These are phyloP conservation scores for Vinca major DNA, from an alignment of 305 asterid genomes.

Conservation along the genomic window DNA sequence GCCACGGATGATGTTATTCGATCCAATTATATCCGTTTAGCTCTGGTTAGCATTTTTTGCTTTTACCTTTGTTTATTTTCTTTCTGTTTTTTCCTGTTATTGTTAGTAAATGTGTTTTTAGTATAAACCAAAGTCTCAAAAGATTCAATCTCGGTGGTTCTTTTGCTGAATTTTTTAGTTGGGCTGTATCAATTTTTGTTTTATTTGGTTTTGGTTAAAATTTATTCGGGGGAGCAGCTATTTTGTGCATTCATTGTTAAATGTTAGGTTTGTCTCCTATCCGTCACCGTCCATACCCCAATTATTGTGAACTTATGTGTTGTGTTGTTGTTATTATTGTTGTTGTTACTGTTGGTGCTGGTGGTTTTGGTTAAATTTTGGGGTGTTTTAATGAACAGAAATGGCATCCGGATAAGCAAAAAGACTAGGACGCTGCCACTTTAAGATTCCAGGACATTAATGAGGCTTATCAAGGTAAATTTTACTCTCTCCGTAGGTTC, in stretches of 20 bases:
- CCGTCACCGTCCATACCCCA: too few relatives aligned
- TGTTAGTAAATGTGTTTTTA: not conserved
- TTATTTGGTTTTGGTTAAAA: not conserved
- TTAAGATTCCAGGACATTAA: conserved; percentile 81
- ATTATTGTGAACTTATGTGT: too few relatives aligned
- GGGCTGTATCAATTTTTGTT: not conserved
- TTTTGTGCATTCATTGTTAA: too few relatives aligned
- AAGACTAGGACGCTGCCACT: conserved; percentile 49
- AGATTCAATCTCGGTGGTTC: not conserved
- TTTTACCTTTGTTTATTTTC: conserved; percentile 1
- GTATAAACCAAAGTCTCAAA: too few relatives aligned
- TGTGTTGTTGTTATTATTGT: too few relatives aligned
- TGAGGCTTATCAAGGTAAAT: conserved; percentile 79
- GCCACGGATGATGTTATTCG: conserved; percentile 83
- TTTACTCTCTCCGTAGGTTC: not conserved
- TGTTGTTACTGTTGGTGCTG: too few relatives aligned
- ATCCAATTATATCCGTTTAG: conserved; percentile 77
- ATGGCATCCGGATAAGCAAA: conserved; percentile 95
- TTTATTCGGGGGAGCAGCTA: not conserved
- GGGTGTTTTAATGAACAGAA: conserved; percentile 31
- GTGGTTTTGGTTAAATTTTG: not conserved
- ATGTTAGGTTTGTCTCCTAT: too few relatives aligned
- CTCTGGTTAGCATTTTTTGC: conserved; percentile 44
- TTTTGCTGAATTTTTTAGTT: conserved; percentile 1
- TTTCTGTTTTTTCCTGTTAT: not conserved